Evolutionary conservation across 768 basidiomycete genomes (phyloP), one percentile per base, ranked within the genome.

Genomic region (Agaricus blazei): DNA sequence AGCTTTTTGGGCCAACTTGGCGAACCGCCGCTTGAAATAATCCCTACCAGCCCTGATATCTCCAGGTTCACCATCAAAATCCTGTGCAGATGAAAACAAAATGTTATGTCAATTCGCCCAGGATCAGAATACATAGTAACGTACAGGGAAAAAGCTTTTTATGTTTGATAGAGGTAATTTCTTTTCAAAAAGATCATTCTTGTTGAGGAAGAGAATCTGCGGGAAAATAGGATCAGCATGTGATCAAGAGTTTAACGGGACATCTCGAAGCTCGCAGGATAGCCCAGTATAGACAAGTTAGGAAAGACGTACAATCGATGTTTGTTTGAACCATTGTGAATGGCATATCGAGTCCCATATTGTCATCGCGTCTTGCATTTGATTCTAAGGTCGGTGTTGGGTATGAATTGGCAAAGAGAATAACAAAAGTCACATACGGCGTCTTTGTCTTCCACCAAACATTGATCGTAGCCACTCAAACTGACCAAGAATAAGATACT

Each of bases 341-440:
- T 97, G 93, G 72, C 93, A 95, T 79, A 98, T 95, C 41, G 93
- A 93, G 63, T 98, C 94, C 88, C 94, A 98, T 48, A 98, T 92
- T n/a, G 92, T 92, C 85, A 98, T 89, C 1, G 94, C 92, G 60
- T 98, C 94, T 75, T 95, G 90, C 93, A 98, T 96, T 85, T 96
- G 94, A 66, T 98, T 98, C 88, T 94, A 64, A 6, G 29, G 0
- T 27, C 14, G 34, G 37, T 9, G 27, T 34, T 34, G 46, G 27
- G 57, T 31, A 29, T 28, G 9, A 9, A 28, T 23, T 9, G 24
- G 38, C 19, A 15, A n/a, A 14, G 9, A 23, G 27, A 48, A 48
- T 46, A 26, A 27, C 23, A 48, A 47, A 42, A 34, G 24, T 53
- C 8, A 79, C 90, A 56, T 64, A 93, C 90, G 60, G 90, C 89